A percentile compares a stretch with the other conserved stretches of the same genome.
Evolutionary conservation across 148 eudicot genomes (phyloP).

Genomic region (Suaeda aralocaspica): DNA sequence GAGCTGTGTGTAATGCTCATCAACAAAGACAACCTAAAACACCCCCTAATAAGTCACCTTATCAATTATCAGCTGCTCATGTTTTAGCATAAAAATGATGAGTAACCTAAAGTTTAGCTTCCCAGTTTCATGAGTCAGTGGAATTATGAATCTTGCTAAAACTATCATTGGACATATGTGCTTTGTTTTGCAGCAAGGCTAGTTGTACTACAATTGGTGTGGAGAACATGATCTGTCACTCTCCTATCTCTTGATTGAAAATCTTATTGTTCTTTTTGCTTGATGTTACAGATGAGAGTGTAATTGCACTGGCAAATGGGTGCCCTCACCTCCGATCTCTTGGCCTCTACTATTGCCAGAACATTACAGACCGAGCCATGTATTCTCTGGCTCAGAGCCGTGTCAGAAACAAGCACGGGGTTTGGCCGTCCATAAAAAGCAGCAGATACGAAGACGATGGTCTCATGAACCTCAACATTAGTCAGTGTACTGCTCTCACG

Average conservation of each 20-base stretch:
- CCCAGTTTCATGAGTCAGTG: too few species aligned
- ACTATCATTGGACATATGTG: too few species aligned
- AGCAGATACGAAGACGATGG: constrained; percentile 61
- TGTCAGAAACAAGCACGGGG: constrained; percentile 49
- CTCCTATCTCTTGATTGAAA: background rate
- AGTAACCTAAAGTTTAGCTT: too few species aligned
- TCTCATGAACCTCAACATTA: constrained; percentile 80
- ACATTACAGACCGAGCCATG: constrained; percentile 92
- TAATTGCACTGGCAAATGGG: constrained; percentile 78
- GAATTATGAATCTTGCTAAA: too few species aligned
- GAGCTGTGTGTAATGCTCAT: too few species aligned
- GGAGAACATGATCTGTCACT: background rate
- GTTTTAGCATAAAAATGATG: too few species aligned
- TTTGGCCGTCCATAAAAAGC: constrained; percentile 55
- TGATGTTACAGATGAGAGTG: constrained; percentile 69
- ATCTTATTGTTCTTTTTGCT: background rate
- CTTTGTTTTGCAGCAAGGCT: background rate
- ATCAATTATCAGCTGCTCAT: too few species aligned
- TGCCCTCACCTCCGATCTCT: constrained; percentile 75
- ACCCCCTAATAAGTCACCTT: too few species aligned
- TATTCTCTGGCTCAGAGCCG: constrained; percentile 80
- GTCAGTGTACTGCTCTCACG: constrained; percentile 96
- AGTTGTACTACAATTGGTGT: too few species aligned
- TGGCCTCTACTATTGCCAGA: constrained; percentile 85
- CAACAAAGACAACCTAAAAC: too few species aligned